Percentiles rank a stretch among this genome's conserved stretches.
These are phyloP conservation scores for Linaria vulgaris DNA, from an alignment of 257 asterid species.

Conservation along the genomic window DNA sequence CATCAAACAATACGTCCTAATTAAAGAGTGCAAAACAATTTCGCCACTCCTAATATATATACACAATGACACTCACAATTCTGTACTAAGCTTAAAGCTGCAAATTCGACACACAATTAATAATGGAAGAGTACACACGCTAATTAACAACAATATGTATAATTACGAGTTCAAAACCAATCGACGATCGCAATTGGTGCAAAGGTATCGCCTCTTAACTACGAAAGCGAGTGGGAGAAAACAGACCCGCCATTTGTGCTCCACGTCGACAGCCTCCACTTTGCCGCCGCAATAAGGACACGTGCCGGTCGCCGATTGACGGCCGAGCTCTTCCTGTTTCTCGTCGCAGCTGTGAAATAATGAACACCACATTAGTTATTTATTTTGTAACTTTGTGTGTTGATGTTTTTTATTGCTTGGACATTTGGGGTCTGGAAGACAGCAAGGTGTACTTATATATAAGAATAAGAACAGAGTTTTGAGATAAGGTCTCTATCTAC, in stretches of 20 bases:
- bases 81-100: too few relatives aligned
- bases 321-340: slow-evolving; percentile 42
- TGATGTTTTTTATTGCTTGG: background rate
- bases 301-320: slow-evolving; percentile 39
- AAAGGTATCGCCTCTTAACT: slow-evolving; percentile 37
- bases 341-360: slow-evolving; percentile 14
- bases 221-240: slow-evolving; percentile 41
- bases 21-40: too few relatives aligned
- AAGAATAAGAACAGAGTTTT: background rate
- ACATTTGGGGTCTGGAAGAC: background rate
- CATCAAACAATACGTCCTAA: too few relatives aligned
- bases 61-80: too few relatives aligned
- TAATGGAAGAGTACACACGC: too few relatives aligned
- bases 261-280: slow-evolving; percentile 50
- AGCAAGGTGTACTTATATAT: background rate
- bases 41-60: too few relatives aligned
- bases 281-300: slow-evolving; percentile 53
- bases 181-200: slow-evolving; percentile 40
- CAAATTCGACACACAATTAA: too few relatives aligned
- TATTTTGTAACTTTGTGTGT: background rate
- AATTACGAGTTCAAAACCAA: slow-evolving; percentile 30
- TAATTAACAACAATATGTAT: background rate
- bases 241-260: slow-evolving; percentile 42
- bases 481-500: too few relatives aligned
- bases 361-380: background rate